Conservation (phyloP, 2,329 filamentous ascomycete species). For the Myotisia sp. region DNA sequence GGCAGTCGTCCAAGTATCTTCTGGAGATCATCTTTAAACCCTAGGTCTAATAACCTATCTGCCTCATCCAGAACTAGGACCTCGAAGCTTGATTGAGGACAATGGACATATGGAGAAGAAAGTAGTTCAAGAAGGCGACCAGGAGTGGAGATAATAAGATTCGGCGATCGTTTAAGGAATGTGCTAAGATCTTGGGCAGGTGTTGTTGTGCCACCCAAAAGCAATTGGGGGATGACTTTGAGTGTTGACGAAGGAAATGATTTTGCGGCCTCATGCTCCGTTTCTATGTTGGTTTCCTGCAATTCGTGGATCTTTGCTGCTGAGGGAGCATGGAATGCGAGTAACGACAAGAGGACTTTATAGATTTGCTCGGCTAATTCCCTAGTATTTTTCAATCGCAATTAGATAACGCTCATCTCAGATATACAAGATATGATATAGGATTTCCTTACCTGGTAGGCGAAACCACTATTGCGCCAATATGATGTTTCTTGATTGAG, state of each 20-base stretch:
- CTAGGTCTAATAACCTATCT: slow-evolving; percentile 79
- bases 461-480: slow-evolving; percentile 81
- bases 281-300: slow-evolving; percentile 27
- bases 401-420: slow-evolving; percentile 8
- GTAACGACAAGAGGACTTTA: slow-evolving; percentile 58
- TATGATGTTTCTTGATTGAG: slow-evolving; percentile 74
- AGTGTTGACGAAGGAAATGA: slow-evolving; percentile 35
- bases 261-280: slow-evolving; percentile 14
- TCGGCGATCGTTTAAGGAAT: slow-evolving; percentile 73
- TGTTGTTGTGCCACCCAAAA: slow-evolving; percentile 65
- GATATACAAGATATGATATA: not conserved
- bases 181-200: slow-evolving; percentile 72
- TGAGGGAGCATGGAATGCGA: slow-evolving; percentile 72
- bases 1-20: slow-evolving; percentile 71
- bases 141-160: slow-evolving; percentile 79
- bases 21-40: slow-evolving; percentile 83
- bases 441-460: slow-evolving; percentile 47
- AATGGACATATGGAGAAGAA: slow-evolving; percentile 73
- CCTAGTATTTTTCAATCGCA: slow-evolving; percentile 33
- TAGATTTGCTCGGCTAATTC: slow-evolving; percentile 88
- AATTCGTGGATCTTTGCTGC: slow-evolving; percentile 35
- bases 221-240: slow-evolving; percentile 66
- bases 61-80: slow-evolving; percentile 88
- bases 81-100: slow-evolving; percentile 78
- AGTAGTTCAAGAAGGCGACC: slow-evolving; percentile 80